These are phyloP conservation scores for Fagus crenata DNA, from an alignment of 306 rosid species.

Conservation along the genomic window DNA sequence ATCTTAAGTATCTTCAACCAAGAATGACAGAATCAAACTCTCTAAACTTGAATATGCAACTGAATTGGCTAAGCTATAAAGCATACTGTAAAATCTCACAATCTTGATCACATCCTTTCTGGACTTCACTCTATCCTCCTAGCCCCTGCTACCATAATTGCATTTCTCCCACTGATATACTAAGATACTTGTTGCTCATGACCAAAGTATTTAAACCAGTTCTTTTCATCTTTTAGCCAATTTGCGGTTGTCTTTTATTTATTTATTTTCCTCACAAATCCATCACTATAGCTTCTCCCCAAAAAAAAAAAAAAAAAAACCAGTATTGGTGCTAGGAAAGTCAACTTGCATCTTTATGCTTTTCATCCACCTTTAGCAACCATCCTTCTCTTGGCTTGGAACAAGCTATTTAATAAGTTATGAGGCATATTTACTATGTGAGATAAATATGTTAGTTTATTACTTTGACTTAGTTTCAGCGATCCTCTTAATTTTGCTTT, in stretches of 20 bases:
- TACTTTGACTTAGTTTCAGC: not conserved
- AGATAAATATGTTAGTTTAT: not conserved
- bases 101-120: not conserved
- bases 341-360: not conserved
- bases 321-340: not conserved
- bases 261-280: too few relatives aligned
- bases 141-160: not conserved
- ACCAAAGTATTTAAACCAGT: not conserved
- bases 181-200: not conserved
- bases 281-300: not conserved
- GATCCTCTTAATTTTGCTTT: not conserved
- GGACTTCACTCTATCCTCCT: not conserved
- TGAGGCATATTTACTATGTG: not conserved
- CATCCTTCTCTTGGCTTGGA: not conserved
- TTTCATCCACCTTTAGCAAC: not conserved
- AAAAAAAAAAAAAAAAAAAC: not conserved
- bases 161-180: not conserved
- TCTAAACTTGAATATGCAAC: constrained; percentile 11
- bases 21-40: not conserved
- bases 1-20: not conserved
- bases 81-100: not conserved
- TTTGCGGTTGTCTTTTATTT: not conserved
- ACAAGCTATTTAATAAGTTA: not conserved
- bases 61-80: not conserved
- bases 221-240: not conserved